Conservation (phyloP, 768 basidiomycete genomes). For the Kwoniella europaea region DNA sequence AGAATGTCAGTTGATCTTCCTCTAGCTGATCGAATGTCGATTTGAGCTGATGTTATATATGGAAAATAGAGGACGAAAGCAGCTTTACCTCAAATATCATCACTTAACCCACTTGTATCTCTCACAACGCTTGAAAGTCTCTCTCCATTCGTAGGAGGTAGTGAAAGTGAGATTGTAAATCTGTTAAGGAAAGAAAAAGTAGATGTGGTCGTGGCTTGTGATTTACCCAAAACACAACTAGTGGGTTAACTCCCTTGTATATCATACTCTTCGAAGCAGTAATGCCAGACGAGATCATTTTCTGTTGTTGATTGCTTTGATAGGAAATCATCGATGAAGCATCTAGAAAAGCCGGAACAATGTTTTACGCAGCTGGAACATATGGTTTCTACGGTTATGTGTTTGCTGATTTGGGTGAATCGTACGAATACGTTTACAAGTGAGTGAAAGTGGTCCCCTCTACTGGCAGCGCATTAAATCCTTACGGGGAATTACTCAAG, state of each 20-base stretch:
- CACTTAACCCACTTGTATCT: slow-evolving; percentile 87
- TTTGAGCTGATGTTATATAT: slow-evolving; percentile 15
- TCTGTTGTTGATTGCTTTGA: too few species aligned
- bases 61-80: slow-evolving; percentile 75
- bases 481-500: background rate
- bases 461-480: background rate
- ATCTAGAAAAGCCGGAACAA: slow-evolving; percentile 74
- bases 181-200: slow-evolving; percentile 50
- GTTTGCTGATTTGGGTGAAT: slow-evolving; percentile 82
- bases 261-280: too few species aligned
- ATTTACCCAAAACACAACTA: slow-evolving; percentile 71
- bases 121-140: slow-evolving; percentile 72
- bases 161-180: slow-evolving; percentile 46
- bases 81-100: slow-evolving; percentile 81
- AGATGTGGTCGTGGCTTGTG: slow-evolving; percentile 87
- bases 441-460: slow-evolving; percentile 60
- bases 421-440: slow-evolving; percentile 82
- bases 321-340: slow-evolving; percentile 78
- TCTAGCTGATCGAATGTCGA: slow-evolving; percentile 64
- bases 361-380: slow-evolving; percentile 89
- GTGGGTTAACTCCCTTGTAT: slow-evolving; percentile 59
- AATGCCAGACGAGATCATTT: too few species aligned
- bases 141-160: slow-evolving; percentile 63
- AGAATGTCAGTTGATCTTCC: slow-evolving; percentile 66
- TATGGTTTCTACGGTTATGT: slow-evolving; percentile 92